A percentile compares a stretch with the other conserved stretches of the same genome.
These are phyloP conservation scores for Schoenoplectus triqueter DNA, from an alignment of 202 grass and related monocot genomes.

Conservation along the genomic window DNA sequence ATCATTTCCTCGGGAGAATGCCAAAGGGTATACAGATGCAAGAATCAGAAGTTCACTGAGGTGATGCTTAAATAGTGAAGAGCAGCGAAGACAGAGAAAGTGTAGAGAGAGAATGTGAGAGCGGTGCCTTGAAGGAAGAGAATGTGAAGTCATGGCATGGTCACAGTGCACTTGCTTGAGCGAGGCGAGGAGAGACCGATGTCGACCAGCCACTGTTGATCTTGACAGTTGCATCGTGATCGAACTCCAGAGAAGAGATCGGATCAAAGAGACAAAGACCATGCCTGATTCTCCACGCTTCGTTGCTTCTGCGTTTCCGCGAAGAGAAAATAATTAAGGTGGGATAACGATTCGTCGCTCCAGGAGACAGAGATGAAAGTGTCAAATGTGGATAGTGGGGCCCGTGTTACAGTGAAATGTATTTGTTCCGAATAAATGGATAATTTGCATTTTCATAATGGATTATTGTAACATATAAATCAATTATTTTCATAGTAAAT, in stretches of 20 bases:
- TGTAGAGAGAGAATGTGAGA: slow-evolving; percentile 3
- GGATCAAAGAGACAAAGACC: no score
- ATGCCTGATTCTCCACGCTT: slow-evolving; percentile 23
- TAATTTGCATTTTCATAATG: no score
- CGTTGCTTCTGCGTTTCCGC: slow-evolving; percentile 23
- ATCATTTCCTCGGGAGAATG: not conserved
- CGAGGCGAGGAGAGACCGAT: not conserved
- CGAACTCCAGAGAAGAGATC: not conserved
- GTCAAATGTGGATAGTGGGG: not conserved
- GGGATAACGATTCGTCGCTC: not conserved
- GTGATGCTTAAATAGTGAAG: slow-evolving; percentile 1
- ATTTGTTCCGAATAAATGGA: no score
- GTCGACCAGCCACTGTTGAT: not conserved
- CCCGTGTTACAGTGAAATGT: not conserved
- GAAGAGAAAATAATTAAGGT: slow-evolving; percentile 2
- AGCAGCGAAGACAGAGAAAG: slow-evolving; percentile 2
- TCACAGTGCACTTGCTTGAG: not conserved
- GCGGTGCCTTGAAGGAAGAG: slow-evolving; percentile 35
- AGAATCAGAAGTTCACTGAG: not conserved
- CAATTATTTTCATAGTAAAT: not conserved
- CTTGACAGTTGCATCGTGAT: not conserved
- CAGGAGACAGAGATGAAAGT: not conserved
- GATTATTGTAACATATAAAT: no score
- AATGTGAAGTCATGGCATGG: slow-evolving; percentile 33
- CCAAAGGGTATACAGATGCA: not conserved